A percentile compares a stretch with the other conserved stretches of the same genome.
phyloP scores from a whole-genome alignment of 2,329 filamentous ascomycete species.

The Ploettnerulaceae sp. region DNA sequence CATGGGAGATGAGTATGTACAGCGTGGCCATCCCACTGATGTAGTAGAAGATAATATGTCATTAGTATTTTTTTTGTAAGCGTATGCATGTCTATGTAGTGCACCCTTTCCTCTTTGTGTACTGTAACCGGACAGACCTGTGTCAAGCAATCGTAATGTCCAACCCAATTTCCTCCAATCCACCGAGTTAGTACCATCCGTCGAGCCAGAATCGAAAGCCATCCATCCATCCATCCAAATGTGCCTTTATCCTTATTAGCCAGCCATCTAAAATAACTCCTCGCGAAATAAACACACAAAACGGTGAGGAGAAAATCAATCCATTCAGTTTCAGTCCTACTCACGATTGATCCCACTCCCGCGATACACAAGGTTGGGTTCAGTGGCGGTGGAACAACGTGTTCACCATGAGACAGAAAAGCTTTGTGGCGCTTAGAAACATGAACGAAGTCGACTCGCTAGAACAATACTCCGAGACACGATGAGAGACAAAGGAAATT shows the following conservation, averaged over 20 bases:
- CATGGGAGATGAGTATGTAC: too few relatives aligned
- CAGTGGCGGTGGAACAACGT: background rate
- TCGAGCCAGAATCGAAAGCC: background rate
- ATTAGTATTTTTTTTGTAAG: too few relatives aligned
- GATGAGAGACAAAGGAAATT: slow-evolving; percentile 1
- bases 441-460: background rate
- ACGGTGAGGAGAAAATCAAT: too few relatives aligned
- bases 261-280: slow-evolving; percentile 12
- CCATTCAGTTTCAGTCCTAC: background rate
- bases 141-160: too few relatives aligned
- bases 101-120: too few relatives aligned
- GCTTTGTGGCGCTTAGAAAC: background rate
- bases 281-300: slow-evolving; percentile 6
- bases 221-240: background rate
- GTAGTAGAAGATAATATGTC: too few relatives aligned
- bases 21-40: too few relatives aligned
- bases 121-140: too few relatives aligned
- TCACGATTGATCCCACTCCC: background rate
- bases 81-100: too few relatives aligned
- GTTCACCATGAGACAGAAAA: background rate
- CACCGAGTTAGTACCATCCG: background rate
- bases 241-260: too few relatives aligned
- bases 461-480: background rate
- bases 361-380: background rate
- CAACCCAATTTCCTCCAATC: background rate